Percentiles rank a stretch among this genome's conserved stretches.
phyloP scores from a whole-genome alignment of 148 eudicot genomes.

The Rhododendron williamsianum region DNA sequence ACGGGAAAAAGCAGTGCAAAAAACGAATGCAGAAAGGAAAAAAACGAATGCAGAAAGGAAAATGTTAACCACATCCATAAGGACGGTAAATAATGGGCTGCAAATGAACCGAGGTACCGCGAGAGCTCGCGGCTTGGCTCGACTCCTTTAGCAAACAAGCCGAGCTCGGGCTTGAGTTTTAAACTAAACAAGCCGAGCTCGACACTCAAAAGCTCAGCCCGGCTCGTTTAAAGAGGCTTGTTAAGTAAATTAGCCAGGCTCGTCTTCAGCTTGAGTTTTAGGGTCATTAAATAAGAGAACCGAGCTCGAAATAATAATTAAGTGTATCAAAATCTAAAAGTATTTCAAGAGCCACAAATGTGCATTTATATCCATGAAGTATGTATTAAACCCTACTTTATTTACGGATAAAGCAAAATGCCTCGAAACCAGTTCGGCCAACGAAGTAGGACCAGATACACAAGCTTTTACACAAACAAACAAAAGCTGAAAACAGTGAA shows the following conservation, averaged over 20 bases:
- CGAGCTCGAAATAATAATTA: not conserved
- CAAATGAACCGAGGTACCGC: not conserved
- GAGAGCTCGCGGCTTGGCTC: not conserved
- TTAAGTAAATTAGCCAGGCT: not conserved
- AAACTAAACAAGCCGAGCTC: too few relatives aligned
- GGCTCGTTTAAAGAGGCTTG: not conserved
- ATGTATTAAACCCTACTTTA: too few relatives aligned
- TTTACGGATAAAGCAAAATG: not conserved
- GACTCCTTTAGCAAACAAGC: not conserved
- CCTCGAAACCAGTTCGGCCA: not conserved
- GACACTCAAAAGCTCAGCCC: not conserved
- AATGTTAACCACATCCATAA: not conserved
- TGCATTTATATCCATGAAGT: too few relatives aligned
- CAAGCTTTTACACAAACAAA: not conserved
- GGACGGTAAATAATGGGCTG: not conserved
- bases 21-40: not conserved
- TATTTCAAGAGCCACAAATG: too few relatives aligned
- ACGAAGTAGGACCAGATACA: not conserved
- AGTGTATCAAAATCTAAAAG: not conserved
- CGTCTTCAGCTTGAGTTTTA: not conserved
- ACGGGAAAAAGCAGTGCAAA: not conserved
- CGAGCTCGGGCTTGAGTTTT: too few relatives aligned
- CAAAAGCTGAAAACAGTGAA: too few relatives aligned
- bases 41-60: not conserved
- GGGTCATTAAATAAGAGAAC: not conserved